These are phyloP conservation scores for Fusarium sp. DNA, from an alignment of 2,329 filamentous ascomycete species.

Conservation along the genomic window DNA sequence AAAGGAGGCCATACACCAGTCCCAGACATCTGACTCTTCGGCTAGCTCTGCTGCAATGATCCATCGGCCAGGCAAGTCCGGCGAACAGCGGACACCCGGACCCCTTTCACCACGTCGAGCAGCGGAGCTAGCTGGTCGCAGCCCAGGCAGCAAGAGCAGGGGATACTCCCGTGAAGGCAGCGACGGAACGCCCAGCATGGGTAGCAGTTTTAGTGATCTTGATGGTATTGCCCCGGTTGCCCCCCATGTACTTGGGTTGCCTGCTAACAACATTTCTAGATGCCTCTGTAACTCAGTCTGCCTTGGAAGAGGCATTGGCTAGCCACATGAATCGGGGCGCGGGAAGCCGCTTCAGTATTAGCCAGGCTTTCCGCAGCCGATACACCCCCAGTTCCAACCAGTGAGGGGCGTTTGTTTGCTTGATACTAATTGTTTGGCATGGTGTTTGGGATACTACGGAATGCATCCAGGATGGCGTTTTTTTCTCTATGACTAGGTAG, in stretches of 20 bases:
- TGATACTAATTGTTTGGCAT: conserved; percentile 26
- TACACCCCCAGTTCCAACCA: conserved; percentile 56
- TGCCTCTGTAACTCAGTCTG: conserved; percentile 80
- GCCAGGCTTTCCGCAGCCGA: conserved; percentile 69
- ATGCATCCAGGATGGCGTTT: conserved; percentile 41
- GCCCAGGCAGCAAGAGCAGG: conserved; percentile 59
- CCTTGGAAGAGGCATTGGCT: conserved; percentile 77
- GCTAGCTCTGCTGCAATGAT: conserved; percentile 59
- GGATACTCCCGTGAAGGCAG: conserved; percentile 67
- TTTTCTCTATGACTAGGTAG: conserved; percentile 7
- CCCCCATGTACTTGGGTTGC: not conserved
- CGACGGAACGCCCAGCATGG: conserved; percentile 80
- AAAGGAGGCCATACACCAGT: conserved; percentile 53
- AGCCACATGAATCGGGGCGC: conserved; percentile 56
- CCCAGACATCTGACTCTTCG: conserved; percentile 70
- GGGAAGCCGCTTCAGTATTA: conserved; percentile 68
- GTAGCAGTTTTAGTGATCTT: conserved; percentile 85
- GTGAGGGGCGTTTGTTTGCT: conserved; percentile 20
- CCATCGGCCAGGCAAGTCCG: conserved; percentile 43
- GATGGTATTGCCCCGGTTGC: conserved; percentile 63
- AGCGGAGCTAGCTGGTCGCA: conserved; percentile 64
- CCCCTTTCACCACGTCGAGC: conserved; percentile 67
- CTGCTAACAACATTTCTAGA: conserved; percentile 56
- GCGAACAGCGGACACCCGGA: conserved; percentile 50
- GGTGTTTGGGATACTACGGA: conserved; percentile 36